Evolutionary conservation across 2,329 filamentous ascomycete genomes (phyloP).

Genomic region (Diplocarpon rosae): DNA sequence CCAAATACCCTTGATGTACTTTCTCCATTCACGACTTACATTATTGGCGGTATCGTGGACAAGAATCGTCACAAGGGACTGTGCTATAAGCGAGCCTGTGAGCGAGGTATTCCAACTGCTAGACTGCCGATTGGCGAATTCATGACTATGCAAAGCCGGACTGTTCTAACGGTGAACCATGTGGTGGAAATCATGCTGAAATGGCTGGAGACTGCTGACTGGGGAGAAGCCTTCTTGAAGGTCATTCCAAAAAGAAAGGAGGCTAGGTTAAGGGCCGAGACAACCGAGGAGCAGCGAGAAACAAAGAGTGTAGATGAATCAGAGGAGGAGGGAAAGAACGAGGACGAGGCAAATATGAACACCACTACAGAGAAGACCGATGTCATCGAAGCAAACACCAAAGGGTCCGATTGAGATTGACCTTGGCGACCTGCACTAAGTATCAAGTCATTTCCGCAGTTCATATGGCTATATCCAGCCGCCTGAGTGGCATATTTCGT

Average conservation of each 20-base stretch:
- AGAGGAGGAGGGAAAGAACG: neutral
- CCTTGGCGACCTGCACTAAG: no score
- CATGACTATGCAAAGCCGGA: constrained; percentile 78
- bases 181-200: constrained; percentile 93
- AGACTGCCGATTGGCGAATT: constrained; percentile 93
- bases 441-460: no score
- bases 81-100: constrained; percentile 72
- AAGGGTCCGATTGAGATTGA: no score
- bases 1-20: constrained; percentile 71
- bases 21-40: constrained; percentile 80
- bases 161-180: constrained; percentile 87
- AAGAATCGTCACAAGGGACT: constrained; percentile 93
- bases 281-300: constrained; percentile 7
- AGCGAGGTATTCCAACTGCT: constrained; percentile 71
- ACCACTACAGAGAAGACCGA: neutral
- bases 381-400: no score
- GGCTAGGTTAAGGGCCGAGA: constrained; percentile 46
- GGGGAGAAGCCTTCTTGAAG: constrained; percentile 77
- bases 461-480: no score
- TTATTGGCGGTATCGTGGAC: constrained; percentile 90
- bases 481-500: no score
- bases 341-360: neutral
- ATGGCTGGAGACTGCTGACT: constrained; percentile 84
- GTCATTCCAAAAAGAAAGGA: constrained; percentile 90
- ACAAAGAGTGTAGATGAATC: constrained; percentile 3